A percentile compares a stretch with the other conserved stretches of the same genome.
These are phyloP conservation scores for Mycogone perniciosa DNA, from an alignment of 2,329 filamentous ascomycete species.

Conservation along the genomic window DNA sequence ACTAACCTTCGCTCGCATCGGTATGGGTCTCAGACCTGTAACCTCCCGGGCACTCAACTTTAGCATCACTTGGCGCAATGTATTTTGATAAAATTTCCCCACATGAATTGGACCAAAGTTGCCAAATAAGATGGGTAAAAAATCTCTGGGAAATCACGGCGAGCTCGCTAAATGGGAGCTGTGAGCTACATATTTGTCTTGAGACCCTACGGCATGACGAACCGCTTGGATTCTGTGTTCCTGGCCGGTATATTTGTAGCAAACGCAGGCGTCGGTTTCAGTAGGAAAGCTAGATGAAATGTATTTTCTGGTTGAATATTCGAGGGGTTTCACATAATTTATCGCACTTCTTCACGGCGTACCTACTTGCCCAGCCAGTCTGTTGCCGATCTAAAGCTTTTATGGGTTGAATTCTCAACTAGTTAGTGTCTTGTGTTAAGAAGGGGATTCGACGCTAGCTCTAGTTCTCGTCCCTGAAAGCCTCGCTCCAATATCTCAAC, in stretches of 20 bases:
- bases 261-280: slow-evolving; percentile 16
- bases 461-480: slow-evolving; percentile 49
- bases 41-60: slow-evolving; percentile 18
- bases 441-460: neutral
- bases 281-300: slow-evolving; percentile 22
- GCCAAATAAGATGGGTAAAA: slow-evolving; percentile 3
- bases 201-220: slow-evolving; percentile 1
- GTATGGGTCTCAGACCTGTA: neutral
- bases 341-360: neutral
- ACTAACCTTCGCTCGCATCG: neutral
- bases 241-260: slow-evolving; percentile 16
- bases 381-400: no score
- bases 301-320: slow-evolving; percentile 15
- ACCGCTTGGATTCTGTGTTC: slow-evolving; percentile 16
- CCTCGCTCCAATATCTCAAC: slow-evolving; percentile 68
- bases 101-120: neutral
- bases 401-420: neutral
- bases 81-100: slow-evolving; percentile 17
- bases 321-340: neutral
- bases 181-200: slow-evolving; percentile 10
- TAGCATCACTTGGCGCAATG: slow-evolving; percentile 31
- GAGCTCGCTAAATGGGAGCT: slow-evolving; percentile 6
- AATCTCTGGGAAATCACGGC: neutral
- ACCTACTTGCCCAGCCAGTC: neutral
- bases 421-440: neutral